Percentiles rank a stretch among this genome's conserved stretches.
These are phyloP conservation scores for Pyricularia grisea DNA, from an alignment of 2,329 filamentous ascomycete species.

Conservation along the genomic window DNA sequence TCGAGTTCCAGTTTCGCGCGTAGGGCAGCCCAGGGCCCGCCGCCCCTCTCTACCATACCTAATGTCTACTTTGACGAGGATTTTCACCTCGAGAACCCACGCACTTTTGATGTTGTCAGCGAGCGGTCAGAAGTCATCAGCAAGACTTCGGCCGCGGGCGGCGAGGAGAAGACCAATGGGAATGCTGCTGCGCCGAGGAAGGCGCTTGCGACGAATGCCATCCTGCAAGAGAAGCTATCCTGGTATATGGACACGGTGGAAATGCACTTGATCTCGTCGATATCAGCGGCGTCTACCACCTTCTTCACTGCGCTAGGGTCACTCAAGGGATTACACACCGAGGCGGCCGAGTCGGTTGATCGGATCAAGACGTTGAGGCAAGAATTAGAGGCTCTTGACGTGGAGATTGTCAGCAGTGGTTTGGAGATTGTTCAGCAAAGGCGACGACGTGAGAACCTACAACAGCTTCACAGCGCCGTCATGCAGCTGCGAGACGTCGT, in stretches of 20 bases:
- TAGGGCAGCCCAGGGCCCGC: slow-evolving; percentile 60
- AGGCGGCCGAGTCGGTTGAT: slow-evolving; percentile 83
- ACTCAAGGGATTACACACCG: slow-evolving; percentile 79
- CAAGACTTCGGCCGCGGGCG: slow-evolving; percentile 33
- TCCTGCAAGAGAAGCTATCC: slow-evolving; percentile 93
- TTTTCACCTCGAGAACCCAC: slow-evolving; percentile 90
- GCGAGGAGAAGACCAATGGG: slow-evolving; percentile 50
- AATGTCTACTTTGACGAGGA: slow-evolving; percentile 89
- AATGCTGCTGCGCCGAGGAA: slow-evolving; percentile 60
- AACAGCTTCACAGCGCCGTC: slow-evolving; percentile 72
- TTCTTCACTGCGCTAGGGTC: slow-evolving; percentile 94
- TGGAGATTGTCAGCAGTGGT: slow-evolving; percentile 78
- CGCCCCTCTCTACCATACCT: slow-evolving; percentile 86
- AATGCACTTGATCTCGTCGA: slow-evolving; percentile 91
- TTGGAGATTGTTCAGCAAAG: slow-evolving; percentile 79
- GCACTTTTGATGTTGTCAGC: slow-evolving; percentile 93
- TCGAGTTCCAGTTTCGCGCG: slow-evolving; percentile 40
- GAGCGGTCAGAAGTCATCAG: slow-evolving; percentile 95
- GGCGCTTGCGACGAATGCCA: slow-evolving; percentile 88
- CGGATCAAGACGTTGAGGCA: slow-evolving; percentile 73
- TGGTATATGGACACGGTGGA: slow-evolving; percentile 99
- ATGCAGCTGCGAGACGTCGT: slow-evolving; percentile 75
- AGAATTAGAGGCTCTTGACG: slow-evolving; percentile 72
- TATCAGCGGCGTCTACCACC: slow-evolving; percentile 88
- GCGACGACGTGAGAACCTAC: slow-evolving; percentile 72